Conservation (phyloP, 2,329 filamentous ascomycete genomes). For the Penicillium rolfsii region DNA sequence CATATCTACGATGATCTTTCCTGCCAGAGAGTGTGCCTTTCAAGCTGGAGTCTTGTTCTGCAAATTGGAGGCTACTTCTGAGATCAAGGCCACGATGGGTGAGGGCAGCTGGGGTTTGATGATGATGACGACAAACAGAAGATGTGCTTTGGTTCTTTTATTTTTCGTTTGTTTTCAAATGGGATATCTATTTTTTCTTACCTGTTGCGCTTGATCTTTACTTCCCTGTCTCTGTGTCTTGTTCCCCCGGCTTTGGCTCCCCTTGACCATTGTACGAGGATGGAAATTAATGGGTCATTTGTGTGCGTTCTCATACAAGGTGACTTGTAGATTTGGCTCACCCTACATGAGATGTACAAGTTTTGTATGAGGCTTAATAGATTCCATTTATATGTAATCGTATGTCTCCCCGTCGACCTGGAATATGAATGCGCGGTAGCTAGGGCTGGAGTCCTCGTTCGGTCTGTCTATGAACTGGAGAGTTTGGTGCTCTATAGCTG, state of each 20-base stretch:
- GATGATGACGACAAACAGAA: constrained; percentile 12
- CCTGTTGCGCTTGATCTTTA: constrained; percentile 2
- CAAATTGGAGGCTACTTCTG: neutral
- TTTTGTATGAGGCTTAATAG: neutral
- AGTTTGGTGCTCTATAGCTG: neutral
- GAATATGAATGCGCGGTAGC: neutral
- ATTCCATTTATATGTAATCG: neutral
- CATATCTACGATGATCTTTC: constrained; percentile 17
- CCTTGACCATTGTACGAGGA: neutral
- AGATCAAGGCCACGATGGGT: neutral
- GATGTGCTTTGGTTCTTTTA: constrained; percentile 17
- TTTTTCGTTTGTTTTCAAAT: constrained; percentile 20
- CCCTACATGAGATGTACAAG: neutral
- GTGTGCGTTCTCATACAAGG: neutral
- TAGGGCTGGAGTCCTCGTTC: neutral
- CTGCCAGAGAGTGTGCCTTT: neutral
- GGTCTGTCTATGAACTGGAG: neutral
- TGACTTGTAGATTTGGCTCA: neutral
- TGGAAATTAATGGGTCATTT: neutral
- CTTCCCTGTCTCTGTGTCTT: constrained; percentile 7
- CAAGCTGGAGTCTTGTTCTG: constrained; percentile 8
- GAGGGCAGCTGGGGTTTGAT: constrained; percentile 13
- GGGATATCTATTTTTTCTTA: constrained; percentile 13
- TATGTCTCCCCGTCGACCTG: neutral
- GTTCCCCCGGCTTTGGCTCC: constrained; percentile 1